Conservation (phyloP, 257 asterid species). For the Sherardia arvensis region DNA sequence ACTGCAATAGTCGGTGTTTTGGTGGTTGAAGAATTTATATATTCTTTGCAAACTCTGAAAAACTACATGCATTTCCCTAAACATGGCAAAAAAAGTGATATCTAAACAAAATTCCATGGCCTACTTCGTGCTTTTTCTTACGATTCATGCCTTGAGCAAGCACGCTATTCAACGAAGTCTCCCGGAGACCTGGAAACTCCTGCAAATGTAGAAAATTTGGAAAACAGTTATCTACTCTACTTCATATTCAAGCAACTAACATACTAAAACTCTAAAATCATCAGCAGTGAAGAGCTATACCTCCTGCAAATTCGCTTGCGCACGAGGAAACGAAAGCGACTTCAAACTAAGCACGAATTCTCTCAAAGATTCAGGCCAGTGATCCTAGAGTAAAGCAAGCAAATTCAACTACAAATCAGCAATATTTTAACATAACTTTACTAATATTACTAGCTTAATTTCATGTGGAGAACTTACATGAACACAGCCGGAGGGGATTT, state of each 20-base stretch:
- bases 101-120: slow-evolving; percentile 15
- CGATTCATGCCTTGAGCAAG: slow-evolving; percentile 86
- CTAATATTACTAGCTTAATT: neutral
- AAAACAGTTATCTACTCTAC: neutral
- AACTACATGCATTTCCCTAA: neutral
- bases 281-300: slow-evolving; percentile 4
- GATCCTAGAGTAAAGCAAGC: slow-evolving; percentile 30
- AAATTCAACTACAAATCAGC: neutral
- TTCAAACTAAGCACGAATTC: slow-evolving; percentile 46
- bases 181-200: slow-evolving; percentile 56
- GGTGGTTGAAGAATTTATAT: too few species aligned
- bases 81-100: slow-evolving; percentile 8
- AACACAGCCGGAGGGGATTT: slow-evolving; percentile 53
- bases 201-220: slow-evolving; percentile 14
- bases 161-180: slow-evolving; percentile 48
- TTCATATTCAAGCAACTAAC: neutral
- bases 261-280: neutral
- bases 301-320: slow-evolving; percentile 47
- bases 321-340: slow-evolving; percentile 66
- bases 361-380: slow-evolving; percentile 83
- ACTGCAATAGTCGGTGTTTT: too few species aligned
- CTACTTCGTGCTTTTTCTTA: slow-evolving; percentile 92
- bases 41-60: slow-evolving; percentile 1
- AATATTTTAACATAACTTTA: neutral
- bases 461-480: slow-evolving; percentile 7